A percentile compares a stretch with the other conserved stretches of the same genome.
phyloP scores from a whole-genome alignment of 108 stramenopile species.

The Skeletonema menzelii region DNA sequence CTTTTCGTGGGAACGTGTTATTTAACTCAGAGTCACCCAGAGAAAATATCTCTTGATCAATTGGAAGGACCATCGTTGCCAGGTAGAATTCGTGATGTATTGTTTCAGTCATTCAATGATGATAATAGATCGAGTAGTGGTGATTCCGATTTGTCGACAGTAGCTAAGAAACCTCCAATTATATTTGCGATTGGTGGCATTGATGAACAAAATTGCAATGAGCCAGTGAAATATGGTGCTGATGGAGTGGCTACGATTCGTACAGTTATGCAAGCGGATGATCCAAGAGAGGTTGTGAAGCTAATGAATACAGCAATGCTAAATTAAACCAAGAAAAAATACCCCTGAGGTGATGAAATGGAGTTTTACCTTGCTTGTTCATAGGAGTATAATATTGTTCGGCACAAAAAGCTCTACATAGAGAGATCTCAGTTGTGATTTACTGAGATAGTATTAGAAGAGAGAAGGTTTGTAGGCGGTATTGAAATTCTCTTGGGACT shows the following conservation, averaged over 20 bases:
- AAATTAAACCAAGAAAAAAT: neutral
- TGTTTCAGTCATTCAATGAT: constrained; percentile 14
- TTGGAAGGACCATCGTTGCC: constrained; percentile 81
- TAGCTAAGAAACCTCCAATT: constrained; percentile 16
- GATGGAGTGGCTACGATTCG: constrained; percentile 84
- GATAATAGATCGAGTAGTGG: too few species aligned
- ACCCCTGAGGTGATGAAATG: too few species aligned
- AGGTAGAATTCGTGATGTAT: constrained; percentile 42
- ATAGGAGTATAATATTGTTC: too few species aligned
- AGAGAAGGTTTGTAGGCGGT: too few species aligned
- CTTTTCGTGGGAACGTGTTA: constrained; percentile 87
- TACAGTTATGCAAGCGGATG: constrained; percentile 59
- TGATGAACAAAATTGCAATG: constrained; percentile 67
- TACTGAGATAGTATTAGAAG: too few species aligned
- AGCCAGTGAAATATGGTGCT: constrained; percentile 61
- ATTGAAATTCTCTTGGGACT: too few species aligned
- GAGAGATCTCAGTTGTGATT: too few species aligned
- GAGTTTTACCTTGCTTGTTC: too few species aligned
- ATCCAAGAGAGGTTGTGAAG: constrained; percentile 49
- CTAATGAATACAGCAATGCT: constrained; percentile 52
- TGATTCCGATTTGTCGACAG: neutral
- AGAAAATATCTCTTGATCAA: constrained; percentile 54
- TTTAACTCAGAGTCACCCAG: constrained; percentile 70
- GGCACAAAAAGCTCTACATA: too few species aligned
- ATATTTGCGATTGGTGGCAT: constrained; percentile 85